A percentile compares a stretch with the other conserved stretches of the same genome.
phyloP scores from a whole-genome alignment of 2,329 filamentous ascomycete genomes.

The Xylaria sp. region DNA sequence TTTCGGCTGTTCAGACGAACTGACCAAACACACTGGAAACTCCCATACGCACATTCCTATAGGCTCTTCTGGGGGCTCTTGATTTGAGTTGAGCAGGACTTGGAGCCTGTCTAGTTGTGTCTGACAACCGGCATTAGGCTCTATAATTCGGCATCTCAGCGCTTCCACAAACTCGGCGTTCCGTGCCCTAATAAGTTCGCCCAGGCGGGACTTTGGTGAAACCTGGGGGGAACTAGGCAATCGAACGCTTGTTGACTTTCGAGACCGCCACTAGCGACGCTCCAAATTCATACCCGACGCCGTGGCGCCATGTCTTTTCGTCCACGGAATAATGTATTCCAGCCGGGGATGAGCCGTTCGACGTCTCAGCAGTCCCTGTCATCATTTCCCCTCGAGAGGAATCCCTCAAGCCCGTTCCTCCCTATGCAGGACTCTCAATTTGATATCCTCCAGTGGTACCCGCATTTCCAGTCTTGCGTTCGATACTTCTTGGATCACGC shows the following conservation, averaged over 20 bases:
- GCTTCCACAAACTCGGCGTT: background rate
- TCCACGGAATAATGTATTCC: conserved; percentile 34
- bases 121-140: conserved; percentile 3
- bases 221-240: background rate
- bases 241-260: conserved; percentile 2
- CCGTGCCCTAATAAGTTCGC: conserved; percentile 6
- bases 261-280: background rate
- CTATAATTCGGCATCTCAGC: background rate
- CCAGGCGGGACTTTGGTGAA: background rate
- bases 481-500: conserved; percentile 91
- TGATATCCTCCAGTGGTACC: conserved; percentile 92
- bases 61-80: conserved; percentile 1
- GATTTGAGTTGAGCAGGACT: conserved; percentile 3
- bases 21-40: conserved; percentile 27
- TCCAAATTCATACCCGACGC: background rate
- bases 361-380: conserved; percentile 34
- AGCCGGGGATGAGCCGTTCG: conserved; percentile 33
- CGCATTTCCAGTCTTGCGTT: conserved; percentile 86
- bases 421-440: conserved; percentile 51
- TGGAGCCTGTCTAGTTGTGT: conserved; percentile 4
- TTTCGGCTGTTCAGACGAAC: conserved; percentile 25
- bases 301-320: conserved; percentile 38
- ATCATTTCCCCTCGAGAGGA: conserved; percentile 31
- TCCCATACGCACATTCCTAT: conserved; percentile 2
- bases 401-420: conserved; percentile 33